phyloP scores from a whole-genome alignment of 495 filamentous ascomycete species.

The Penicillium turbatum region DNA sequence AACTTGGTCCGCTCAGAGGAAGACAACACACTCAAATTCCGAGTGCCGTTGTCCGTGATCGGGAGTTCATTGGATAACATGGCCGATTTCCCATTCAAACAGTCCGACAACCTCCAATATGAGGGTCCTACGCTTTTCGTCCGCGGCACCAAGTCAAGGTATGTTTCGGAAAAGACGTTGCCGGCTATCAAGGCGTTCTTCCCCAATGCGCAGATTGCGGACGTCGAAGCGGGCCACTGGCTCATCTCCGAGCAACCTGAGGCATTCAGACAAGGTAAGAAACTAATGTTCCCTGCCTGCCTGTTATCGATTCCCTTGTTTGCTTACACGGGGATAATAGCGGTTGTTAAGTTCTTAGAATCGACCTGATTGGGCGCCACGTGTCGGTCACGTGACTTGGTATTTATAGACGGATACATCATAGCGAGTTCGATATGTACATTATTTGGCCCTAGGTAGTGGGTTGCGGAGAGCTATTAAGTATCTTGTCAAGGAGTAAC shows the following conservation, averaged over 20 bases:
- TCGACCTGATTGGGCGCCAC: not conserved
- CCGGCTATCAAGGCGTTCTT: slow-evolving; percentile 88
- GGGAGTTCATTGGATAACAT: slow-evolving; percentile 58
- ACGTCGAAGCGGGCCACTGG: slow-evolving; percentile 92
- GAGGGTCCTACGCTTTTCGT: slow-evolving; percentile 77
- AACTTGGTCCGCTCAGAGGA: slow-evolving; percentile 62
- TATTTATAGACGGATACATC: not conserved
- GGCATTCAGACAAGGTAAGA: slow-evolving; percentile 69
- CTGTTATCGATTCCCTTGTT: not conserved
- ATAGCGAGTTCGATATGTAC: not conserved
- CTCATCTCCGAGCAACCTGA: slow-evolving; percentile 90
- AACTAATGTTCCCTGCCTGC: slow-evolving; percentile 22
- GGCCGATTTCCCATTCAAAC: slow-evolving; percentile 76
- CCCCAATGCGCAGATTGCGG: slow-evolving; percentile 70
- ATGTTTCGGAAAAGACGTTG: slow-evolving; percentile 83
- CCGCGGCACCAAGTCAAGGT: slow-evolving; percentile 75
- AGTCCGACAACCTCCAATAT: slow-evolving; percentile 52
- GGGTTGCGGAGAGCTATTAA: not conserved
- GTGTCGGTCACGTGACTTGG: not conserved
- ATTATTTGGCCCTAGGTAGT: not conserved
- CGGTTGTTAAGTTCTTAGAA: slow-evolving; percentile 40
- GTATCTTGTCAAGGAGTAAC: not conserved
- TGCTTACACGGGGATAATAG: slow-evolving; percentile 23
- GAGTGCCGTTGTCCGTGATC: slow-evolving; percentile 59
- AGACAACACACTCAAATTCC: slow-evolving; percentile 45